These are phyloP conservation scores for Bryoerythrophyllum caledonicum DNA, from an alignment of 225 moss, liverwort and hornwort species.

Conservation along the genomic window DNA sequence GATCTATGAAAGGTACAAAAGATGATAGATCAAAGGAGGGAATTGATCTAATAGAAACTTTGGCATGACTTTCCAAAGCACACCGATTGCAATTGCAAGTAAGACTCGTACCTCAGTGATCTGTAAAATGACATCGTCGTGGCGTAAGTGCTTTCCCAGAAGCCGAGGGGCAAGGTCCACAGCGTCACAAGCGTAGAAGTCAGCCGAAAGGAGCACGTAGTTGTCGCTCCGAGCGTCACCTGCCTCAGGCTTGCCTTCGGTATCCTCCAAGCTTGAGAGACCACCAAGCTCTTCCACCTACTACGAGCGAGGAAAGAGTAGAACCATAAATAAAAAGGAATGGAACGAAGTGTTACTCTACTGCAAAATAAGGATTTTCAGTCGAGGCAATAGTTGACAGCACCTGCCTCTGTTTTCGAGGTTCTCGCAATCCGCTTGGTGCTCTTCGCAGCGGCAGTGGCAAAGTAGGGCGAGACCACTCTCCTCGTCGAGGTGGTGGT, in stretches of 20 bases:
- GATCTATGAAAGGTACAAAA: too few species aligned
- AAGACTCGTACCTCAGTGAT: slow-evolving; percentile 74
- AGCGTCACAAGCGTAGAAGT: slow-evolving; percentile 83
- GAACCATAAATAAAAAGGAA: too few species aligned
- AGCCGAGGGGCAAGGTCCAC: slow-evolving; percentile 92
- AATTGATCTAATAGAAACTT: too few species aligned
- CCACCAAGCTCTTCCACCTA: too few species aligned
- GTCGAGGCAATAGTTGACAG: slow-evolving; percentile 22
- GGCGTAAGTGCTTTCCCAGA: slow-evolving; percentile 82
- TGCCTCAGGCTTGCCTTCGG: slow-evolving; percentile 20
- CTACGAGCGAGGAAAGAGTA: too few species aligned
- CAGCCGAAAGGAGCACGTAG: slow-evolving; percentile 48
- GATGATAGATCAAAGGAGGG: too few species aligned
- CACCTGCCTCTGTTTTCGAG: slow-evolving; percentile 46
- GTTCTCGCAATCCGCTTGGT: slow-evolving; percentile 14
- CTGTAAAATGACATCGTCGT: slow-evolving; percentile 76
- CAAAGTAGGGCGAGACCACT: slow-evolving; percentile 55
- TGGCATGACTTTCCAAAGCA: not conserved
- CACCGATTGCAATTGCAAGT: not conserved
- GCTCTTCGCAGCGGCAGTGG: slow-evolving; percentile 21
- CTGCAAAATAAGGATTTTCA: too few species aligned
- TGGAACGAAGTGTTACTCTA: too few species aligned
- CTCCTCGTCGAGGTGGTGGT: slow-evolving; percentile 8
- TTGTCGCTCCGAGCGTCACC: slow-evolving; percentile 24
- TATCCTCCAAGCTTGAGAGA: too few species aligned